Evolutionary conservation across 768 basidiomycete species (phyloP), one percentile per base, ranked within the genome.

Genomic region (Coprinopsis strossmayeri): DNA sequence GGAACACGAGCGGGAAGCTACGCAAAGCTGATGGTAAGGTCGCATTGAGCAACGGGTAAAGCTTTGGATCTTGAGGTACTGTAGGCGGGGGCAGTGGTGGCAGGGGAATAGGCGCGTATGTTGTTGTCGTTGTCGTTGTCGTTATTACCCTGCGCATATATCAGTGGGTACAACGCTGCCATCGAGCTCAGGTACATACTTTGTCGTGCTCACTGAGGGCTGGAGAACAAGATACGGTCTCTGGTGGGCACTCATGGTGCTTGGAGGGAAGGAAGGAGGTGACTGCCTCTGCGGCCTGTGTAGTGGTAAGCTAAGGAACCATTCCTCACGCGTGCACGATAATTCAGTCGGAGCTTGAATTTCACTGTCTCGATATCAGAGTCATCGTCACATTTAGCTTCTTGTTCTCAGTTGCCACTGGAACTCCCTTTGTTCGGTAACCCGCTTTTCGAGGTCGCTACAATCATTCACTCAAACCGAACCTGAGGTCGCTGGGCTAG

Each of bases 111-210:
- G 90, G 90, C 48, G 90, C 84, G 69, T 92, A 91, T 10, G 84
- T 81, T 1, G 91, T 92, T 1, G 90, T 92, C 1, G 91, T 92
- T 0, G 87, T 90, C 1, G 91, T 92, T n/a, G 87, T 91, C 42
- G 90, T 92, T 57, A 89, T 84, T 58, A 92, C 87, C 46, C 90
- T 92, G 55, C 34, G 54, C 51, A 51, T 17, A 23, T 24, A 25
- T 17, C 51, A 55, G 57, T 62, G 51, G 49, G 48, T 32, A n/a
- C 37, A 48, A 42, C 35, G 2, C 43, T 45, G 18, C 23, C n/a
- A 7, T 24, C 1, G 13, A 24, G 21, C 34, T 43, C 21, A 10
- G 23, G 25, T 41, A 73, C 81, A 40, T 69, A 91, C 89, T 80
- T 89, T 28, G 87, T 91, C 2, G 88, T 91, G 58, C 84, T 89